Base-by-base conservation (phyloP, 257 asterid species). In the Solanum ossicruentum region DNA sequence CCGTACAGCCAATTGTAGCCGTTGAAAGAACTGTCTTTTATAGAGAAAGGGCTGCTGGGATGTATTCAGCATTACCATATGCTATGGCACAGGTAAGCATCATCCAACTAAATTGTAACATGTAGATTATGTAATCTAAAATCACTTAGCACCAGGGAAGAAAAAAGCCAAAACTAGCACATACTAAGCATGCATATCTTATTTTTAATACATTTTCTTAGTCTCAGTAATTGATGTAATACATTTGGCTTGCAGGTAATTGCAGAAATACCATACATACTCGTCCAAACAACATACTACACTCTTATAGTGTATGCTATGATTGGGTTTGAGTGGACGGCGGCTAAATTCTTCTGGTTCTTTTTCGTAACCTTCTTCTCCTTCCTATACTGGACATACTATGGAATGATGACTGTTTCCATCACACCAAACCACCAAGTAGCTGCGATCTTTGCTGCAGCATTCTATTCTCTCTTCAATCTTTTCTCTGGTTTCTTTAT, bases 321-420 rank as follows among this genome's bases (percentile, higher is more conserved):
- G 95, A 71, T 92, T 83, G 69, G 89, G 70, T 91, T 92, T 66
- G 89, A 92, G 80, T 90, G 93, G 95, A 85, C 85, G 60, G 91
- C 88, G 1, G 84, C 83, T 21, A 92, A 91, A 47, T 91, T 89
- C 91, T 85, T 90, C 39, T 91, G 94, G 95, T 92, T 91, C 89
- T 91, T 55, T 85, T 92, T 83, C 49, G 85, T 91, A 75, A 90
- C 85, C 87, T 92, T 92, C 90, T 88, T 91, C 26, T 88, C 92
- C 26, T 89, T 92, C 49, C 90, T 92, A 73, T 92, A 89, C 90
- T 92, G 90, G 89, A 88, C 93, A 3, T 90, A 87, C 84, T 92
- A 91, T 2, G 95, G 95, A 20, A 92, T 92, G 95, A 91, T 92
- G 94, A 87, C 91, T 2, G 95, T 92, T 26, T 87, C 95, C 70